Percentiles rank a stretch among this genome's conserved stretches.
Evolutionary conservation across 148 eudicot species (phyloP).

Genomic region (Salicornia ramosissima): DNA sequence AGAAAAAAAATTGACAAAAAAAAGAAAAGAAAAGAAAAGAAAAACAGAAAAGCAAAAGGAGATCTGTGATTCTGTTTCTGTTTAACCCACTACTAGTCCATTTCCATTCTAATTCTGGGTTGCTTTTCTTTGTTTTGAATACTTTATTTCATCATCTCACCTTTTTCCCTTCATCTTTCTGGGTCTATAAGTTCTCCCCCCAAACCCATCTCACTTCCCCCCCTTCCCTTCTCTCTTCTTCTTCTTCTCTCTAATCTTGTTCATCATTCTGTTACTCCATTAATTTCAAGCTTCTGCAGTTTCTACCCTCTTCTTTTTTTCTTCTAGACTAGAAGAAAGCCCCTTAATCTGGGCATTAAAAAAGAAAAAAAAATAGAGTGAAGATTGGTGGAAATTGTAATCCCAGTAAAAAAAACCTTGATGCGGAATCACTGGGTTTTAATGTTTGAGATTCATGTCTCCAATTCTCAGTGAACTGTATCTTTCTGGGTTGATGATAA

Average conservation of each 20-base stretch:
- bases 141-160: constrained; percentile 15
- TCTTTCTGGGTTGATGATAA: constrained; percentile 80
- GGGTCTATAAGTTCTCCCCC: constrained; percentile 20
- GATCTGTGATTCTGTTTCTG: background rate
- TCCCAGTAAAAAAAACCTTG: constrained; percentile 22
- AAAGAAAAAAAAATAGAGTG: constrained; percentile 7
- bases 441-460: constrained; percentile 88
- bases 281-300: no score
- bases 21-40: no score
- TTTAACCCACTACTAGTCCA: constrained; percentile 16
- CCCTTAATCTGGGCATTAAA: no score
- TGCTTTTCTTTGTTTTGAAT: constrained; percentile 17
- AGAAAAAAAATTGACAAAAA: background rate
- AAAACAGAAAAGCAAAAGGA: background rate
- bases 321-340: no score
- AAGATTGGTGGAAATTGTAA: background rate
- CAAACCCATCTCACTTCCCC: constrained; percentile 16
- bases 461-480: constrained; percentile 78
- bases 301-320: background rate
- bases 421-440: constrained; percentile 55
- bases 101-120: background rate
- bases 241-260: background rate
- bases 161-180: constrained; percentile 13
- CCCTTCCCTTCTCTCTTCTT: constrained; percentile 12
- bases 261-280: background rate